Percentiles rank a stretch among this genome's conserved stretches.
These are phyloP conservation scores for Erigeron philadelphicus DNA, from an alignment of 140 eudicot species.

Conservation along the genomic window DNA sequence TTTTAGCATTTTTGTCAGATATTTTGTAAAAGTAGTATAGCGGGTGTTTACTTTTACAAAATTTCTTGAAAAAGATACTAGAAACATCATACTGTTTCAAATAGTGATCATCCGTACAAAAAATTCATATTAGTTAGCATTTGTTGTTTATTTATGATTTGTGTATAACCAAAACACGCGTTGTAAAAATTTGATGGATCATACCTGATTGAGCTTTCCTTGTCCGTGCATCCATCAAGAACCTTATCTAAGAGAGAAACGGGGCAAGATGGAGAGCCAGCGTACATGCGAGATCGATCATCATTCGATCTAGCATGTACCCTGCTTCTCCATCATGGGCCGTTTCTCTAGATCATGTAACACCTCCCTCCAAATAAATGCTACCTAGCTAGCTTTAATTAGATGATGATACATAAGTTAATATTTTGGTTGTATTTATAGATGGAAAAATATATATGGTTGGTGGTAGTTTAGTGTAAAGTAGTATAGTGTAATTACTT, in stretches of 20 bases:
- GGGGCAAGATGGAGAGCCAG: slow-evolving; percentile 45
- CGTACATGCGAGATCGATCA: slow-evolving; percentile 30
- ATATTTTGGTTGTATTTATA: not conserved
- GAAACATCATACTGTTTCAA: too few relatives aligned
- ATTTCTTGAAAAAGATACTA: too few relatives aligned
- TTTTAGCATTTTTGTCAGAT: too few relatives aligned
- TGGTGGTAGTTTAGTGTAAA: slow-evolving; percentile 20
- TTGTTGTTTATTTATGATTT: not conserved
- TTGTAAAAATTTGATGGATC: slow-evolving; percentile 12
- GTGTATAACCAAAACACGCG: not conserved
- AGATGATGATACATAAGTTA: not conserved
- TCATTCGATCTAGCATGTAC: slow-evolving; percentile 54
- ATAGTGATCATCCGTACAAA: too few relatives aligned
- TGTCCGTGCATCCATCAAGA: not conserved
- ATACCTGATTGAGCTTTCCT: slow-evolving; percentile 12
- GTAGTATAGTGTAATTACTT: not conserved
- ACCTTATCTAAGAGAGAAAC: slow-evolving; percentile 15
- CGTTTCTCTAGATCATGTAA: slow-evolving; percentile 5
- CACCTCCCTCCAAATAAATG: not conserved
- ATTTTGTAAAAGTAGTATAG: too few relatives aligned
- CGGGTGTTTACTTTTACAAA: too few relatives aligned
- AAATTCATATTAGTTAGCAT: too few relatives aligned
- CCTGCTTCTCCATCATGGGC: slow-evolving; percentile 88
- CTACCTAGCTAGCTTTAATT: too few relatives aligned
- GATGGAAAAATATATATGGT: slow-evolving; percentile 13